Base-by-base conservation (phyloP, 305 asterid species). In the Fraxinus ornus region DNA sequence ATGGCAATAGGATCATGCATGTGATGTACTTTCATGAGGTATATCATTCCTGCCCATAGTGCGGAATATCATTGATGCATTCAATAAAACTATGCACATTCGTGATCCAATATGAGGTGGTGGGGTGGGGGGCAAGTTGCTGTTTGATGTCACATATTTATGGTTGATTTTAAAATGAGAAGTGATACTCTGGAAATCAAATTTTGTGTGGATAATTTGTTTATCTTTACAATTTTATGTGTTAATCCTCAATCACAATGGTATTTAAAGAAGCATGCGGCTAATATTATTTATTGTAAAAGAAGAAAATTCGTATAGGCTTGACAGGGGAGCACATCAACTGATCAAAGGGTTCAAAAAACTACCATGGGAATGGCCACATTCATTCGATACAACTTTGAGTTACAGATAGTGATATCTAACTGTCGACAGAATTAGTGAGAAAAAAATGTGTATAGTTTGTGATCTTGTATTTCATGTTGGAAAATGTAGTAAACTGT, bases 21-120 rank as follows among this genome's bases (percentile, higher is more conserved):
- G 41, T 75, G 64, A 37, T 21, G 32, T 37, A 64, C 37, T 60
- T 3, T 84, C 4, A 44, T 22, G 79, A 84, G 78, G 81, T 79
- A 75, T 78, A 60, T 77, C 49, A 33, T 71, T 77, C 73, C 74
- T 80, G 32, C 78, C 73, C 76, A 33, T 41, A 79, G 82, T 80
- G 57, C n/a, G 78, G 70, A 84, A 7, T 79, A 62, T 36, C 64
- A 39, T 80, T 49, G 19, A 78, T 15, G 44, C 44, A 28, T 80
- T 76, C n/a, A 47, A 7, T 75, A 39, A 19, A 79, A 68, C 17
- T 79, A 52, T 52, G 62, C 62, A 47, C 57, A 47, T 55, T 79
- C 41, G 17, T 70, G 10, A 24, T 41, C 13, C 28, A 19, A 19
- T 60, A 22, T 19, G 28, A 21, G 70, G 70, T 19, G 26, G 68